A percentile compares a stretch with the other conserved stretches of the same genome.
These are phyloP conservation scores for Ceratobasidium sp. DNA, from an alignment of 1,284 basidiomycete genomes.

Conservation along the genomic window DNA sequence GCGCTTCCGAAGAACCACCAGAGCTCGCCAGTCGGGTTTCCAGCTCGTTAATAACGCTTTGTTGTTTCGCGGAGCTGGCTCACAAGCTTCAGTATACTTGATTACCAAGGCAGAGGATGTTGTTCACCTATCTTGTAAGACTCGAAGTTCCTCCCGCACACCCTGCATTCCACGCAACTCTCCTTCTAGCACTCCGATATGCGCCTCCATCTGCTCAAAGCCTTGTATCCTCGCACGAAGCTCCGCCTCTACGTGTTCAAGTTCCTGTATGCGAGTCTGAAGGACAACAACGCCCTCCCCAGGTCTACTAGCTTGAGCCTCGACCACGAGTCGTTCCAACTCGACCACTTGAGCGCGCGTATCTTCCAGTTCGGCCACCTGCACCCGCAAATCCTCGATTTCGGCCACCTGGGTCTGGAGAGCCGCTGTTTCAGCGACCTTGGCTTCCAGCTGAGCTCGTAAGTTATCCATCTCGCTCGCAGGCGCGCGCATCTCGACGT, in stretches of 20 bases:
- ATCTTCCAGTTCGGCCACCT: slow-evolving; percentile 40
- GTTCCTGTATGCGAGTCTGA: slow-evolving; percentile 23
- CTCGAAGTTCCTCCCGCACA: slow-evolving; percentile 29
- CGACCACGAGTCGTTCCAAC: slow-evolving; percentile 36
- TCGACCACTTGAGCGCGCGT: slow-evolving; percentile 39
- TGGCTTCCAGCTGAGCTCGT: slow-evolving; percentile 18
- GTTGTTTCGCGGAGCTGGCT: slow-evolving; percentile 23
- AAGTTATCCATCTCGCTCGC: slow-evolving; percentile 33
- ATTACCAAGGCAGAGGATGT: background rate
- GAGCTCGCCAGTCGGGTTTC: slow-evolving; percentile 7
- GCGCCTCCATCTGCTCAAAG: slow-evolving; percentile 31
- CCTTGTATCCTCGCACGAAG: slow-evolving; percentile 27
- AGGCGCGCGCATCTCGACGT: slow-evolving; percentile 44
- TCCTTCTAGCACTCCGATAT: slow-evolving; percentile 33
- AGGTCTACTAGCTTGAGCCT: slow-evolving; percentile 13
- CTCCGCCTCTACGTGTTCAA: slow-evolving; percentile 21
- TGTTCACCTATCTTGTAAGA: slow-evolving; percentile 37
- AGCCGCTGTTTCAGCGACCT: slow-evolving; percentile 17
- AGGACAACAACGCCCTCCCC: slow-evolving; percentile 13
- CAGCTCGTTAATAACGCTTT: slow-evolving; percentile 16
- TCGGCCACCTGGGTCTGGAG: slow-evolving; percentile 25
- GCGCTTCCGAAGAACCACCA: slow-evolving; percentile 30
- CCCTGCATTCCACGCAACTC: slow-evolving; percentile 35
- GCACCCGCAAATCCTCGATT: slow-evolving; percentile 34
- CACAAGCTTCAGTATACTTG: background rate